phyloP scores from a whole-genome alignment of 768 basidiomycete genomes.

The Termitomyces sp. region DNA sequence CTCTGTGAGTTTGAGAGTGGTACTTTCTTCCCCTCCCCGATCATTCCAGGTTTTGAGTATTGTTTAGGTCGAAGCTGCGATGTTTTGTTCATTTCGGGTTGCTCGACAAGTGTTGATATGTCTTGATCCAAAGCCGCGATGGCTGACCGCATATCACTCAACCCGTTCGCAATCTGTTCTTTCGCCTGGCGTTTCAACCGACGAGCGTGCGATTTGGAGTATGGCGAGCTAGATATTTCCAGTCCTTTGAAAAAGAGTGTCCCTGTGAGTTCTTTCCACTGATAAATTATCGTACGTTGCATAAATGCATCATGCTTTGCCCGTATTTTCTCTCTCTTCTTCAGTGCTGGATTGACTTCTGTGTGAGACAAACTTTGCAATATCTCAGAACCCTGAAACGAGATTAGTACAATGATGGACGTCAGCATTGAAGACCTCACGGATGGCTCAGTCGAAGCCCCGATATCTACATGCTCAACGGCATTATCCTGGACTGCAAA shows the following conservation, averaged over 20 bases:
- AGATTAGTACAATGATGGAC: conserved; percentile 5
- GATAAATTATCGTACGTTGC: conserved; percentile 39
- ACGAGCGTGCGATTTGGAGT: conserved; percentile 69
- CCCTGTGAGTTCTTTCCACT: background rate
- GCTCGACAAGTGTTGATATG: conserved; percentile 11
- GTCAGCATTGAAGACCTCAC: conserved; percentile 24
- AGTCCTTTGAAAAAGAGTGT: conserved; percentile 32
- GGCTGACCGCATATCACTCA: conserved; percentile 47
- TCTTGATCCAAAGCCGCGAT: conserved; percentile 47
- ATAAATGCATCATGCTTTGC: conserved; percentile 66
- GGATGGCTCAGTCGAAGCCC: conserved; percentile 32
- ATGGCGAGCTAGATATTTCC: conserved; percentile 42
- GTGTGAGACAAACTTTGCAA: conserved; percentile 27
- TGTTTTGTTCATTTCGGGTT: conserved; percentile 11
- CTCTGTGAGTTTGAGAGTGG: conserved; percentile 62
- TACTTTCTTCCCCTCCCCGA: conserved; percentile 58
- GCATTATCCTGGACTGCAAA: conserved; percentile 46
- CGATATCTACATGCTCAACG: conserved; percentile 44
- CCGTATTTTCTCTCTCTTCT: conserved; percentile 65
- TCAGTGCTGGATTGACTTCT: conserved; percentile 23
- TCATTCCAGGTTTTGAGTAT: conserved; percentile 39
- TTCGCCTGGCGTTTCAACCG: conserved; percentile 67
- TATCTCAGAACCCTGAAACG: conserved; percentile 37
- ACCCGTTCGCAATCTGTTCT: conserved; percentile 49
- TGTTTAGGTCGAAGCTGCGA: conserved; percentile 18